Percentiles rank a stretch among this genome's conserved stretches.
These are phyloP conservation scores for Conticribra weissflogii DNA, from an alignment of 108 stramenopile genomes.

Conservation along the genomic window DNA sequence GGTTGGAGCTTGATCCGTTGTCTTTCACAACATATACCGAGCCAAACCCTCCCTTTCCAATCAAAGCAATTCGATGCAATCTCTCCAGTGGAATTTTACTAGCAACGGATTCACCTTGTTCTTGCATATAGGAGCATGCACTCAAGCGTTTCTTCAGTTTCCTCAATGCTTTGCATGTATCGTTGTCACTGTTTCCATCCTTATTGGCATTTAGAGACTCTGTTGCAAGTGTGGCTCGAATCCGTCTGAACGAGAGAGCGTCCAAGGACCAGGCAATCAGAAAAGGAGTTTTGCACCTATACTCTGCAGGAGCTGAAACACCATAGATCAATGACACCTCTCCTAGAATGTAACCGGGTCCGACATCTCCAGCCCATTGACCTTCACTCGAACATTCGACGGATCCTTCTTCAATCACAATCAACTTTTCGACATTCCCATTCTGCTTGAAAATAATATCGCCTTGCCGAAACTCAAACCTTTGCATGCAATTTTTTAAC, in stretches of 20 bases:
- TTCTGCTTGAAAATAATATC: conserved; percentile 46
- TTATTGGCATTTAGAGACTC: conserved; percentile 34
- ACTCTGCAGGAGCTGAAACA: conserved; percentile 40
- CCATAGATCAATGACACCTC: conserved; percentile 61
- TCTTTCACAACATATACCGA: conserved; percentile 48
- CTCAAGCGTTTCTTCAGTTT: conserved; percentile 26
- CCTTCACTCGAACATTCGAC: conserved; percentile 43
- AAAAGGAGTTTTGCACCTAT: conserved; percentile 37
- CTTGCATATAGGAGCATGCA: conserved; percentile 47
- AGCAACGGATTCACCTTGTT: conserved; percentile 12
- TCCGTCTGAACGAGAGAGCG: conserved; percentile 40
- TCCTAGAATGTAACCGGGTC: conserved; percentile 46
- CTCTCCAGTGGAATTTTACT: conserved; percentile 26
- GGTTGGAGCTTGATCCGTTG: conserved; percentile 6
- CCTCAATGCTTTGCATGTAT: conserved; percentile 21
- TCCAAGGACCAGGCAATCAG: conserved; percentile 47
- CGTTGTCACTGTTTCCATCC: conserved; percentile 8
- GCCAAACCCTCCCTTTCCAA: conserved; percentile 52
- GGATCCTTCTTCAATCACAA: conserved; percentile 49
- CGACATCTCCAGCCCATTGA: conserved; percentile 38
- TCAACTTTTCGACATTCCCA: conserved; percentile 47
- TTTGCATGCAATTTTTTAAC: conserved; percentile 46
- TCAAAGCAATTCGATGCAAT: conserved; percentile 21
- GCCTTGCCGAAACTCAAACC: conserved; percentile 33
- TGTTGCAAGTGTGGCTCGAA: conserved; percentile 47